Percentiles rank a stretch among this genome's conserved stretches.
Evolutionary conservation across 2,329 filamentous ascomycete genomes (phyloP).

Genomic region (Apiospora pterosperma): DNA sequence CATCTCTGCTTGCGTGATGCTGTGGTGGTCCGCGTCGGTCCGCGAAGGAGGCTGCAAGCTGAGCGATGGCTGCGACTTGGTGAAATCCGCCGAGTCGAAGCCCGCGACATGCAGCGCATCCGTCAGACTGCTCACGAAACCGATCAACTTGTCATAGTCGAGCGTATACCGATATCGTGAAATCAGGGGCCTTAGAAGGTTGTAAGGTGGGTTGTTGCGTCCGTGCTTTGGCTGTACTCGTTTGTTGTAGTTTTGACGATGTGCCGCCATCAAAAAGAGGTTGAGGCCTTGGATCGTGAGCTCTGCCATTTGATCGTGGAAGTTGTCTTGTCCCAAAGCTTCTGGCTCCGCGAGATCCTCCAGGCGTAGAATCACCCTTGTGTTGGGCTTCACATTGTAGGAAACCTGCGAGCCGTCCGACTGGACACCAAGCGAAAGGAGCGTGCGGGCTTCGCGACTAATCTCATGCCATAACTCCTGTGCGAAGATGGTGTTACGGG

Average conservation of each 20-base stretch:
- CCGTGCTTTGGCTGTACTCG: constrained; percentile 43
- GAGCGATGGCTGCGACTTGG: background rate
- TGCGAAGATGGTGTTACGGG: constrained; percentile 75
- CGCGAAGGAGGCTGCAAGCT: background rate
- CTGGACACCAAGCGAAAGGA: constrained; percentile 68
- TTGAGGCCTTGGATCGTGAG: constrained; percentile 65
- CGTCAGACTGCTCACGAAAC: constrained; percentile 41
- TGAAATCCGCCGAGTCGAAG: constrained; percentile 18
- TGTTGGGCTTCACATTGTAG: constrained; percentile 49
- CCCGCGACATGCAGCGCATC: constrained; percentile 44
- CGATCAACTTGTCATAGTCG: constrained; percentile 34
- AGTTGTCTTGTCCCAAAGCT: constrained; percentile 26
- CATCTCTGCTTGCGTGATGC: constrained; percentile 38
- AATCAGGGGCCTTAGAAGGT: constrained; percentile 50
- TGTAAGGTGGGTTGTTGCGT: constrained; percentile 40
- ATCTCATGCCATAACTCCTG: constrained; percentile 92
- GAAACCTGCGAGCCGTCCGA: constrained; percentile 56
- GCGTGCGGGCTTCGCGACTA: constrained; percentile 71
- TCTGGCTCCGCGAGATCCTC: constrained; percentile 53
- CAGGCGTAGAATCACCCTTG: constrained; percentile 66
- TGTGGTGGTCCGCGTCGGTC: constrained; percentile 15
- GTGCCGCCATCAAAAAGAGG: constrained; percentile 74
- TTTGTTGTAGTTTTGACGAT: constrained; percentile 69
- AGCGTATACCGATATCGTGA: constrained; percentile 43
- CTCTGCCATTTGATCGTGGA: constrained; percentile 56